A percentile compares a stretch with the other conserved stretches of the same genome.
Evolutionary conservation across 208 protist genomes (phyloP).

Genomic region (Acanthamoeba comandoni): DNA sequence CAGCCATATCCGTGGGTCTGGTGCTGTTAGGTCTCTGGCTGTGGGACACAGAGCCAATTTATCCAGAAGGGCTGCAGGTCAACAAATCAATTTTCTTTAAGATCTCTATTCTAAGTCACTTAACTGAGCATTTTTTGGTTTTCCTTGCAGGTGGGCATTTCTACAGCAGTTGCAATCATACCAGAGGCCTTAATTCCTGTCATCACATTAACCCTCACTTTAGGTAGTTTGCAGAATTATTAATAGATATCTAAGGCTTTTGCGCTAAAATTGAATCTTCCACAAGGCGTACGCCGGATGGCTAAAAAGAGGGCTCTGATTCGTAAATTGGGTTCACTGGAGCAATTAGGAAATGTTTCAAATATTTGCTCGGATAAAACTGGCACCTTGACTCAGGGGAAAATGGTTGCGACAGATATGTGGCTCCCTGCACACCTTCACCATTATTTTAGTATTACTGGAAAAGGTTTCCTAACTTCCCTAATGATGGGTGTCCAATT

Average conservation of each 20-base stretch:
- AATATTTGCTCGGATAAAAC: constrained; percentile 99
- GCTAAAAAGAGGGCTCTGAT: constrained; percentile 81
- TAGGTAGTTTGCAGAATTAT: too few species aligned
- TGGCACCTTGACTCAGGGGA: constrained; percentile 98
- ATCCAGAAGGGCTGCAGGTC: constrained; percentile 49
- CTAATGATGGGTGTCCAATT: not conserved
- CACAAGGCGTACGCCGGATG: constrained; percentile 90
- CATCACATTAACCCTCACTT: constrained; percentile 72
- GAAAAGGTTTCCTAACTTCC: not conserved
- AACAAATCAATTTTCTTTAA: constrained; percentile 58
- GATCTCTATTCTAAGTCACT: constrained; percentile 90
- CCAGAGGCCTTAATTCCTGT: constrained; percentile 95
- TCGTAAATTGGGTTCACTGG: constrained; percentile 48
- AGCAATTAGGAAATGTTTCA: constrained; percentile 94
- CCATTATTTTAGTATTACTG: constrained; percentile 36
- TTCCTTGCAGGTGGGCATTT: constrained; percentile 91
- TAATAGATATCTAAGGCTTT: too few species aligned
- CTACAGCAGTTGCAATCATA: constrained; percentile 97
- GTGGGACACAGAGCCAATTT: not conserved
- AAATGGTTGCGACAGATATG: constrained; percentile 94
- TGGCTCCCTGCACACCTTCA: constrained; percentile 18
- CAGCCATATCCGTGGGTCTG: constrained; percentile 8
- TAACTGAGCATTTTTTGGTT: not conserved
- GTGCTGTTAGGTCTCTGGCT: constrained; percentile 47
- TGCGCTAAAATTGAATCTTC: not conserved